These are phyloP conservation scores for Trebouxia sp. DNA, from an alignment of 139 green algal species.

Conservation along the genomic window DNA sequence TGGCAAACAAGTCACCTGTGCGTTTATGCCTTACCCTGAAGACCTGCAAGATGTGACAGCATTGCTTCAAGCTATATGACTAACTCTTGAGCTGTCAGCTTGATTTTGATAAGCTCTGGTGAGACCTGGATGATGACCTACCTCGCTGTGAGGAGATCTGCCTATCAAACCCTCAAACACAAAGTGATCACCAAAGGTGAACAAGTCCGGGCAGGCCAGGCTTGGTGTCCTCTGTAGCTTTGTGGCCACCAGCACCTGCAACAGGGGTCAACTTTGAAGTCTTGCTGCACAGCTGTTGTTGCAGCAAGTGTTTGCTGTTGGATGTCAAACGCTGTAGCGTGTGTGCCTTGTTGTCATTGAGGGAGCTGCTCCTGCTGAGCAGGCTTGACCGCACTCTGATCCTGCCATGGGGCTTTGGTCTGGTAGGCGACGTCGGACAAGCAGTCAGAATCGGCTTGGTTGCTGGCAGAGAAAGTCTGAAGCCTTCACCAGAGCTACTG, in stretches of 20 bases:
- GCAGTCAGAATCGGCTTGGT: background rate
- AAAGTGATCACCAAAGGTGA: constrained; percentile 78
- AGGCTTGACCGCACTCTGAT: background rate
- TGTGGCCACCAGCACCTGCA: constrained; percentile 63
- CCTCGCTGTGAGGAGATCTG: constrained; percentile 55
- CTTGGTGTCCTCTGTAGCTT: constrained; percentile 57
- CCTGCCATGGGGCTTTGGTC: background rate
- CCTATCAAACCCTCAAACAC: constrained; percentile 67
- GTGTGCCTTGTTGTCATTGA: constrained; percentile 31
- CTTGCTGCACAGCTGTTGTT: background rate
- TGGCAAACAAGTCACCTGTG: constrained; percentile 57
- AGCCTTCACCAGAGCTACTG: background rate
- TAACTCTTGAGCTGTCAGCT: background rate
- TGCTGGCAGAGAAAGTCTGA: background rate
- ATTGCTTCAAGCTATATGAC: background rate
- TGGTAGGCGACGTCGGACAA: background rate
- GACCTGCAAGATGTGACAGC: constrained; percentile 57
- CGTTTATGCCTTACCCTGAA: constrained; percentile 60
- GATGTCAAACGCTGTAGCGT: background rate
- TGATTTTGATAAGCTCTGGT: background rate
- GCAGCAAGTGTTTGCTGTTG: background rate
- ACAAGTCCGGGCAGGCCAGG: constrained; percentile 58
- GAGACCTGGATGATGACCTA: constrained; percentile 3
- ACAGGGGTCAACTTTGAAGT: background rate
- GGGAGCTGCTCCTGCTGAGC: constrained; percentile 25